These are phyloP conservation scores for Penicillium frequentans DNA, from an alignment of 2,329 filamentous ascomycete genomes.

Conservation along the genomic window DNA sequence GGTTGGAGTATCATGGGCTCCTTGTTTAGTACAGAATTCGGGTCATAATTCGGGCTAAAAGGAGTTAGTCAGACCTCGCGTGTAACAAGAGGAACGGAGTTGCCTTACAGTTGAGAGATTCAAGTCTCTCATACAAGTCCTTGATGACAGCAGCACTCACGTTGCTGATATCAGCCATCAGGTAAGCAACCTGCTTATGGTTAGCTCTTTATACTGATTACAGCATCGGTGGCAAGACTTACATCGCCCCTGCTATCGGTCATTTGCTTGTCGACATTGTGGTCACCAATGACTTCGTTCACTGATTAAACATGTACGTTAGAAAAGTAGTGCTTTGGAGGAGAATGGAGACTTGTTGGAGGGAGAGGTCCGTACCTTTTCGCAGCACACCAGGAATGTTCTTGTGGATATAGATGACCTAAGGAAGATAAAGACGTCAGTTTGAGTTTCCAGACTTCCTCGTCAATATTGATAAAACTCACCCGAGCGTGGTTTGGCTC, in stretches of 20 bases:
- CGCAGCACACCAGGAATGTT: conserved; percentile 94
- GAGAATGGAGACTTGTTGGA: neutral
- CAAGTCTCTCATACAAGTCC: conserved; percentile 78
- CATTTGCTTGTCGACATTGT: conserved; percentile 99
- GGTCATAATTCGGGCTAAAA: conserved; percentile 47
- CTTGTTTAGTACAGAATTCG: conserved; percentile 43
- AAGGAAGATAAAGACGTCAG: neutral
- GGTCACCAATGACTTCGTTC: conserved; percentile 89
- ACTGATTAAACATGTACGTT: conserved; percentile 51
- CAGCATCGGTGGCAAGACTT: conserved; percentile 27
- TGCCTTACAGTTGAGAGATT: conserved; percentile 73
- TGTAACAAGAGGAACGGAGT: neutral
- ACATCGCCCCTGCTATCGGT: conserved; percentile 91
- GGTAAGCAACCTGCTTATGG: conserved; percentile 69
- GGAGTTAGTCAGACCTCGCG: conserved; percentile 9
- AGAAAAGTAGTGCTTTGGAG: neutral
- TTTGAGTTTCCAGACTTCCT: neutral
- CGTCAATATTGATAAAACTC: conserved; percentile 25
- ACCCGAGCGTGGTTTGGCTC: conserved; percentile 85
- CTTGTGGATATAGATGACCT: conserved; percentile 93
- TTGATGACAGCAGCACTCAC: conserved; percentile 80
- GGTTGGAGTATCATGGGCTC: neutral
- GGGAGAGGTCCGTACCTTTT: conserved; percentile 55
- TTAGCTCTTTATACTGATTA: conserved; percentile 10
- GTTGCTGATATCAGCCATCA: conserved; percentile 96